Conservation (phyloP, 495 filamentous ascomycete species). For the Lindgomyces ingoldianus region DNA sequence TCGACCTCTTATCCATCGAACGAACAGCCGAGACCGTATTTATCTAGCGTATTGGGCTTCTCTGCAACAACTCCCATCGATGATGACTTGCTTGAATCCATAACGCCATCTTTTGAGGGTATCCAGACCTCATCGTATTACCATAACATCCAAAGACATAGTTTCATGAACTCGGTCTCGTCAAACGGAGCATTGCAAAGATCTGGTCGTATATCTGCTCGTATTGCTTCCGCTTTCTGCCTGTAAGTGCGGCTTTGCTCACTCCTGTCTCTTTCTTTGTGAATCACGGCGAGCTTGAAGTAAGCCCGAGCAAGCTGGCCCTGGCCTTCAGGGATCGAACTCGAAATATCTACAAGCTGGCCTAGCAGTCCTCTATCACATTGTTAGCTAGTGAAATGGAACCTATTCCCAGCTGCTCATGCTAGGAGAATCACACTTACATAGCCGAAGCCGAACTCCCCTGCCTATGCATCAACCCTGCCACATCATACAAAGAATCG, state of each 20-base stretch:
- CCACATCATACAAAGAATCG: slow-evolving; percentile 40
- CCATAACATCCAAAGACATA: slow-evolving; percentile 36
- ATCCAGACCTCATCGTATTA: too few species aligned
- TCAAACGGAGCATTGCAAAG: background rate
- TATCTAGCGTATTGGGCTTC: too few species aligned
- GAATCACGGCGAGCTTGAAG: slow-evolving; percentile 20
- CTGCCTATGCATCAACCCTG: slow-evolving; percentile 24
- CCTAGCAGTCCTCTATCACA: slow-evolving; percentile 13
- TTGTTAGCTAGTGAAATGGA: too few species aligned
- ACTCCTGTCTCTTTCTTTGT: slow-evolving; percentile 2
- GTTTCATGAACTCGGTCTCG: slow-evolving; percentile 33
- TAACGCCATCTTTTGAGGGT: too few species aligned
- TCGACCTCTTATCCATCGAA: too few species aligned
- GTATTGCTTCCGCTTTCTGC: slow-evolving; percentile 2
- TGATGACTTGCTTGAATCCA: too few species aligned
- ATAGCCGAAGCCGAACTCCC: slow-evolving; percentile 26
- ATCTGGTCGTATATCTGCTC: slow-evolving; percentile 2
- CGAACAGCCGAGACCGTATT: too few species aligned
- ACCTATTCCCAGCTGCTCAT: too few species aligned
- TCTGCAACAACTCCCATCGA: too few species aligned
- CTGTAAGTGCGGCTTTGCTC: slow-evolving; percentile 1
- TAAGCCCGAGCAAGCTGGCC: slow-evolving; percentile 26
- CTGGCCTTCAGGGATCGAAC: slow-evolving; percentile 17
- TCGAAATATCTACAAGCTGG: slow-evolving; percentile 15
- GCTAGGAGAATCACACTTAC: slow-evolving; percentile 20